Conservation (phyloP, 768 basidiomycete species). For the Trametopsis cervina region DNA sequence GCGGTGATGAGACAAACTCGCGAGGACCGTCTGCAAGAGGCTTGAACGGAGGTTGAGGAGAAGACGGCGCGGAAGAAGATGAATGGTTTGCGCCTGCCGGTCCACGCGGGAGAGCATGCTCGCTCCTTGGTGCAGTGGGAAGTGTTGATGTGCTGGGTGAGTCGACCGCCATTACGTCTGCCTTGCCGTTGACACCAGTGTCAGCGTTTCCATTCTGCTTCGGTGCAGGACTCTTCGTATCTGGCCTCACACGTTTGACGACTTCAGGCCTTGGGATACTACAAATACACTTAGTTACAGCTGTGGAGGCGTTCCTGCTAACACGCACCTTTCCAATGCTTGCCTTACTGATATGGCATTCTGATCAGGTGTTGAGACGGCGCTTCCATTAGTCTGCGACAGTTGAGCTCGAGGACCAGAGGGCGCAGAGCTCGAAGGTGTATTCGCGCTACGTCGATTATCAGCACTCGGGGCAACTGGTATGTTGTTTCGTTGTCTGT, state of each 20-base stretch:
- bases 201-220: constrained; percentile 5
- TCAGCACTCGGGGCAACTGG: constrained; percentile 10
- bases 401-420: constrained; percentile 56
- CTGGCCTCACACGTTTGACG: constrained; percentile 49
- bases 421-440: constrained; percentile 26
- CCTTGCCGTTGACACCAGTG: constrained; percentile 9
- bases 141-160: neutral
- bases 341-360: constrained; percentile 39
- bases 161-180: constrained; percentile 33
- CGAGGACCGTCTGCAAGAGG: constrained; percentile 14
- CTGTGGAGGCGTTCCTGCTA: neutral
- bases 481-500: constrained; percentile 8
- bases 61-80: neutral
- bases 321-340: constrained; percentile 57
- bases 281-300: constrained; percentile 10
- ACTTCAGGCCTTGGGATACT: constrained; percentile 79
- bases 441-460: constrained; percentile 9
- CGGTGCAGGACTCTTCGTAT: constrained; percentile 26
- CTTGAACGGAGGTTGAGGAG: neutral
- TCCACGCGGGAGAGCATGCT: constrained; percentile 3
- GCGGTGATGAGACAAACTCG: constrained; percentile 15
- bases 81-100: neutral
- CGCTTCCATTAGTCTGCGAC: constrained; percentile 20
- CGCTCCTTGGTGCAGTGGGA: constrained; percentile 7
- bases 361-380: constrained; percentile 23